Evolutionary conservation across 139 green algal species (phyloP).

Genomic region (Raphidocelis subcapitata): DNA sequence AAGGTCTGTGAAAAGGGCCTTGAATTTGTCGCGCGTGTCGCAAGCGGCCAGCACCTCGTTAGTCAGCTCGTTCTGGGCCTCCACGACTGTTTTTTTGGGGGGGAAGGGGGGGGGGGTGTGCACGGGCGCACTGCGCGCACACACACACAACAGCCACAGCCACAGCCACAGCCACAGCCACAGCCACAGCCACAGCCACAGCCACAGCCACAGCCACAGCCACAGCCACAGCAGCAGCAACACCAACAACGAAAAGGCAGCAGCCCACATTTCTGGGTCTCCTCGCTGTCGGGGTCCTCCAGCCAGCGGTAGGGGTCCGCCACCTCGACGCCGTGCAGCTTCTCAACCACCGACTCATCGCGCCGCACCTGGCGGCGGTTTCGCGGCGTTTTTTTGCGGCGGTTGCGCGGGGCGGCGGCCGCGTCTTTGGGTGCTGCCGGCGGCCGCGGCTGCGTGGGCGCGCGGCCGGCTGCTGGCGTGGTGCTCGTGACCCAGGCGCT

Average conservation of each 20-base stretch:
- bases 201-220: background rate
- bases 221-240: background rate
- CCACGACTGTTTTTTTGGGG: constrained; percentile 60
- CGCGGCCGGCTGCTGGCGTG: too few relatives aligned
- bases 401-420: too few relatives aligned
- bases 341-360: constrained; percentile 69
- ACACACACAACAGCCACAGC: background rate
- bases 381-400: too few relatives aligned
- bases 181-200: background rate
- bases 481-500: too few relatives aligned
- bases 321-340: constrained; percentile 68
- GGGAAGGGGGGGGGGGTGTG: too few relatives aligned
- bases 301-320: constrained; percentile 84
- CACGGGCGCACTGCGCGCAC: background rate
- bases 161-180: background rate
- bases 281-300: constrained; percentile 81
- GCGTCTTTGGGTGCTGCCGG: too few relatives aligned
- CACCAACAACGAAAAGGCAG: background rate
- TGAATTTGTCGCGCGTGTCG: constrained; percentile 62
- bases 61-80: constrained; percentile 83
- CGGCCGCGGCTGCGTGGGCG: too few relatives aligned
- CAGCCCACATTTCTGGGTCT: constrained; percentile 66
- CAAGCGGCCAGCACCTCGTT: constrained; percentile 66
- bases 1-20: constrained; percentile 51
- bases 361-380: constrained; percentile 62